Conservation (phyloP, 768 basidiomycete genomes). For the Chalciporus sphaerocephalus region DNA sequence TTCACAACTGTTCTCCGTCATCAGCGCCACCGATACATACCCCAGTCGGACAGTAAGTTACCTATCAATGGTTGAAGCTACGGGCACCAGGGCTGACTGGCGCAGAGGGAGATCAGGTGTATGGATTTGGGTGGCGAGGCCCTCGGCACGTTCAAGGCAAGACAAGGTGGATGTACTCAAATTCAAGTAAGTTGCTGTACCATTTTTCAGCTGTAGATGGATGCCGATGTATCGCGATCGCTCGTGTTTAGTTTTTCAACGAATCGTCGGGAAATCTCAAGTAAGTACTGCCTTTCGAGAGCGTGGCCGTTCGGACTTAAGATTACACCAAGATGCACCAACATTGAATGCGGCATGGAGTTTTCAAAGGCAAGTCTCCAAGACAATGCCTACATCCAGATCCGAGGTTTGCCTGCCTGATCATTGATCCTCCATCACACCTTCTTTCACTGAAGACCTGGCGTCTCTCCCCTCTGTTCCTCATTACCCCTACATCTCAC, state of each 20-base stretch:
- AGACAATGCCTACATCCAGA: conserved; percentile 40
- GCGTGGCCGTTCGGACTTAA: conserved; percentile 10
- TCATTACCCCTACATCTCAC: conserved; percentile 15
- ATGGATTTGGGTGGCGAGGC: conserved; percentile 42
- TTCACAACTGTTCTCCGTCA: conserved; percentile 14
- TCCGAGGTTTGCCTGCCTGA: conserved; percentile 37
- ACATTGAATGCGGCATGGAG: conserved; percentile 38
- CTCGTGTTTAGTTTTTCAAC: conserved; percentile 35
- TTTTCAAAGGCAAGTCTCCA: conserved; percentile 39
- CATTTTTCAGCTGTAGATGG: neutral
- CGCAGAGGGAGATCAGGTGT: conserved; percentile 40
- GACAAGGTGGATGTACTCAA: conserved; percentile 38
- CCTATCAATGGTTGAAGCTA: neutral
- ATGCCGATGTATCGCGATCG: conserved; percentile 5
- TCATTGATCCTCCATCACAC: neutral
- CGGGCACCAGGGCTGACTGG: conserved; percentile 10
- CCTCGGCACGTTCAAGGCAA: conserved; percentile 38
- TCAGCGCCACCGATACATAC: conserved; percentile 32
- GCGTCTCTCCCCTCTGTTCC: conserved; percentile 14
- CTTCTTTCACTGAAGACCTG: conserved; percentile 12
- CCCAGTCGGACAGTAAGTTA: conserved; percentile 31
- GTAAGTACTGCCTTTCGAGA: conserved; percentile 23
- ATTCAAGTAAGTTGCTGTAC: conserved; percentile 34
- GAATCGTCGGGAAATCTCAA: conserved; percentile 34
- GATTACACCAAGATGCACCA: conserved; percentile 31